Percentiles rank a stretch among this genome's conserved stretches.
Conservation (phyloP, 495 filamentous ascomycete species). For the Xylaria castorea region DNA sequence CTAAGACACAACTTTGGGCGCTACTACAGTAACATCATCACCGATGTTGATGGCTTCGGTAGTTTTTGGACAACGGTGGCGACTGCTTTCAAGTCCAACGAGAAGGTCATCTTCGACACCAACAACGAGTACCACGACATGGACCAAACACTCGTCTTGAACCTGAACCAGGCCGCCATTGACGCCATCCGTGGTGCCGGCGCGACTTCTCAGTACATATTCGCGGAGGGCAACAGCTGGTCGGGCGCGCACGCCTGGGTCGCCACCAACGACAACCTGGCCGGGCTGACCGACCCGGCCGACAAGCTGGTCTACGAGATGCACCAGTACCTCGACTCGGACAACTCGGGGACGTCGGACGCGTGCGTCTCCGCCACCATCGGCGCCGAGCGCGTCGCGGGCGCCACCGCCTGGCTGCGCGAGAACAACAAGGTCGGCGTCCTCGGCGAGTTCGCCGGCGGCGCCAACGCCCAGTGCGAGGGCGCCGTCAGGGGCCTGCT, state of each 20-base stretch:
- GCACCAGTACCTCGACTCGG: slow-evolving; percentile 64
- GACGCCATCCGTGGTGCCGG: slow-evolving; percentile 66
- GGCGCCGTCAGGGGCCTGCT: slow-evolving; percentile 69
- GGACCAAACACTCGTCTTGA: slow-evolving; percentile 48
- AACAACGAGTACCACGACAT: slow-evolving; percentile 73
- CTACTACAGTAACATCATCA: slow-evolving; percentile 65
- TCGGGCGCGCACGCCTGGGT: slow-evolving; percentile 45
- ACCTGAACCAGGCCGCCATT: slow-evolving; percentile 67
- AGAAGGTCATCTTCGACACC: slow-evolving; percentile 64
- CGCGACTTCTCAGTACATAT: slow-evolving; percentile 69
- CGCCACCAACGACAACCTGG: slow-evolving; percentile 43
- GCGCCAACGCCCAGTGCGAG: slow-evolving; percentile 69
- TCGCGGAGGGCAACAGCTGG: slow-evolving; percentile 67
- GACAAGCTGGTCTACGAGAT: slow-evolving; percentile 47
- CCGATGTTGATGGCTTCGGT: slow-evolving; percentile 57
- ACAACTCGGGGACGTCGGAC: slow-evolving; percentile 63
- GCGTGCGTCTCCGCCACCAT: slow-evolving; percentile 63
- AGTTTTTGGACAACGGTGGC: slow-evolving; percentile 67
- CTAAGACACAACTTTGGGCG: slow-evolving; percentile 26
- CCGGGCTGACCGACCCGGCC: slow-evolving; percentile 59
- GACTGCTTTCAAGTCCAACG: slow-evolving; percentile 58
- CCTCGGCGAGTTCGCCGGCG: slow-evolving; percentile 76
- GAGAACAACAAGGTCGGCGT: slow-evolving; percentile 70
- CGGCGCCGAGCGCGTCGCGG: slow-evolving; percentile 62
- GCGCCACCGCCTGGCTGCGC: slow-evolving; percentile 73